Conservation (phyloP, 2,329 filamentous ascomycete genomes). For the Alternaria brassicae region DNA sequence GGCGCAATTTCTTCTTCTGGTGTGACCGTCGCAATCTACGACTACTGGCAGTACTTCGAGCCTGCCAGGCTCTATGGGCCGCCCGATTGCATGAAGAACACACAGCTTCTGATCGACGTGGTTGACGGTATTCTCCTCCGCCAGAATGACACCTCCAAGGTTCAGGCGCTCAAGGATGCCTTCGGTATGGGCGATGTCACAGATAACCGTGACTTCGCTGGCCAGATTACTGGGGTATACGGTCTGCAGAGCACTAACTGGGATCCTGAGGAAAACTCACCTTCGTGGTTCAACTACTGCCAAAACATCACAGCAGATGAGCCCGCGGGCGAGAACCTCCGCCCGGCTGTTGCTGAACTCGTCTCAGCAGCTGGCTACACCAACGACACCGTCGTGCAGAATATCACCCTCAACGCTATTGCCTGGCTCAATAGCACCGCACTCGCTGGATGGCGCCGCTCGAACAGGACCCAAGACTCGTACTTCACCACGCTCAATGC, state of each 20-base stretch:
- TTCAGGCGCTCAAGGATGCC: slow-evolving; percentile 58
- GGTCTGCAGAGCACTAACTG: slow-evolving; percentile 63
- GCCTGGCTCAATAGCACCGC: slow-evolving; percentile 60
- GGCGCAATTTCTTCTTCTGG: slow-evolving; percentile 82
- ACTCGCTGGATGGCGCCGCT: slow-evolving; percentile 49
- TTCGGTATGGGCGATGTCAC: slow-evolving; percentile 62
- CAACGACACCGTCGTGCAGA: slow-evolving; percentile 54
- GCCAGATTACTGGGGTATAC: slow-evolving; percentile 55
- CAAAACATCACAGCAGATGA: slow-evolving; percentile 60
- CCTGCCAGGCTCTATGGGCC: slow-evolving; percentile 64
- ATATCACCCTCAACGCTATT: slow-evolving; percentile 63
- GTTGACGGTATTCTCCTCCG: slow-evolving; percentile 65
- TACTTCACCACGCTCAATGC: slow-evolving; percentile 61
- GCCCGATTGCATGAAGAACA: slow-evolving; percentile 68
- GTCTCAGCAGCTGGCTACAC: slow-evolving; percentile 59
- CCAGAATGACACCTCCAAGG: slow-evolving; percentile 54
- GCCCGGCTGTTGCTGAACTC: slow-evolving; percentile 53
- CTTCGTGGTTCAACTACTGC: slow-evolving; percentile 60
- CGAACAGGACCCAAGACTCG: slow-evolving; percentile 53
- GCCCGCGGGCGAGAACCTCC: slow-evolving; percentile 44
- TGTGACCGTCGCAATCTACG: slow-evolving; percentile 77
- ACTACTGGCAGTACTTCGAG: slow-evolving; percentile 74
- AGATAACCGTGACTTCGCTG: slow-evolving; percentile 62
- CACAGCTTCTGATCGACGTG: slow-evolving; percentile 66
- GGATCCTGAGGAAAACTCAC: slow-evolving; percentile 62